Evolutionary conservation across 495 filamentous ascomycete species (phyloP), one percentile per base, ranked within the genome.

Genomic region (Penicillium nucicola): DNA sequence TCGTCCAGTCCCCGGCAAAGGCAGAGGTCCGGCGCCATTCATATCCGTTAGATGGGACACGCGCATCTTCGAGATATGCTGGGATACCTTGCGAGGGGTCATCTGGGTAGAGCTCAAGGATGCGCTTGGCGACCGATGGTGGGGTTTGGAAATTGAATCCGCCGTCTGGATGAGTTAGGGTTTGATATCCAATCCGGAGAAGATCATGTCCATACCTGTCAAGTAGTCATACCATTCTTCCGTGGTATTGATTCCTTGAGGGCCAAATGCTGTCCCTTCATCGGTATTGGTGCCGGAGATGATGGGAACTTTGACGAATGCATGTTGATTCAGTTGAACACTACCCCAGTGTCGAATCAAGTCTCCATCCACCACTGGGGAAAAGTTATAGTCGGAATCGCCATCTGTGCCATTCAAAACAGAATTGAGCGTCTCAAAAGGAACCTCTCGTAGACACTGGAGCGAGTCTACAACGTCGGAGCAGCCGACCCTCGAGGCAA

Each of bases 11-110:
- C 5, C 80, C 81, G 7, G 70, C 68, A 45, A 78, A 79, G 5
- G 80, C 78, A 9, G 71, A 67, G 7, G 71, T 71, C 17, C 82
- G 77, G 13, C 78, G 74, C 68, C 72, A 84, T 57, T 80, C 63
- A 11, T 57, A 53, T 18, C 70, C 66, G 15, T 49, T 58, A n/a
- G 66, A 60, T 6, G 62, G 60, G 13, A 69, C 50, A 56, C 72
- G 60, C 61, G 74, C 15, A 66, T 72, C 33, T 60, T 71, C 63
- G 56, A 78, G 61, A 58, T 69, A 50, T 57, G 65, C 56, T 35
- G 78, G 71, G 36, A 81, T 68, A 14, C 74, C 74, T 15, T 72
- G 52, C 0, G 61, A 66, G 7, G 77, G 76, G 62, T 78, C 61
- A 49, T 79, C 67, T 5, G 77, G 75, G 49, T 81, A 79, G 4